Evolutionary conservation across 805 yeast species (phyloP).

Genomic region (Candida tibetensis): DNA sequence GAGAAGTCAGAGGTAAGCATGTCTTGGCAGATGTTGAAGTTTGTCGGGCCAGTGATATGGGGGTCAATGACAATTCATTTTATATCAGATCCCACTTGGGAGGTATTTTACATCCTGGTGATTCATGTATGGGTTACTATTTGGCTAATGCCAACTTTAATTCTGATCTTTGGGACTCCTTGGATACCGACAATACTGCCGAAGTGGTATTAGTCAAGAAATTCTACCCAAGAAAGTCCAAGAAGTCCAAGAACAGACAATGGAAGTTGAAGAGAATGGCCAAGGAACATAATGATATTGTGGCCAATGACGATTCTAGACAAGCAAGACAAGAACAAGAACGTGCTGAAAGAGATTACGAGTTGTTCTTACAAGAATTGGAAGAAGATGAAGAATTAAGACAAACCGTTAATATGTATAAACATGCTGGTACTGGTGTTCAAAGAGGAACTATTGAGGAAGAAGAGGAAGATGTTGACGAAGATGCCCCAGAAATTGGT

Average conservation of each 20-base stretch:
- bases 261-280: conserved; percentile 99
- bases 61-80: conserved; percentile 76
- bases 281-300: conserved; percentile 85
- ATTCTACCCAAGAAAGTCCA: conserved; percentile 74
- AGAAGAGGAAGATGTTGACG: conserved; percentile 51
- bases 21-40: conserved; percentile 88
- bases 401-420: conserved; percentile 85
- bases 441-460: conserved; percentile 49
- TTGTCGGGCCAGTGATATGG: conserved; percentile 86
- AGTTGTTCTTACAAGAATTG: conserved; percentile 90
- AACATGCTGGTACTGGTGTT: conserved; percentile 41
- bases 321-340: conserved; percentile 86
- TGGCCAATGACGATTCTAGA: conserved; percentile 65
- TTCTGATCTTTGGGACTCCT: conserved; percentile 75
- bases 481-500: conserved; percentile 83
- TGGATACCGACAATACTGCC: conserved; percentile 62
- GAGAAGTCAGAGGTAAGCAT: conserved; percentile 68
- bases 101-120: conserved; percentile 94
- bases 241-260: conserved; percentile 71
- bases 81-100: conserved; percentile 91
- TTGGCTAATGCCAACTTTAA: conserved; percentile 84
- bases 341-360: conserved; percentile 92
- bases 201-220: conserved; percentile 90
- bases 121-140: conserved; percentile 89
- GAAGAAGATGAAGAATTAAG: conserved; percentile 96